Conservation (phyloP, 2,329 filamentous ascomycete species). For the Xylaria digitata region DNA sequence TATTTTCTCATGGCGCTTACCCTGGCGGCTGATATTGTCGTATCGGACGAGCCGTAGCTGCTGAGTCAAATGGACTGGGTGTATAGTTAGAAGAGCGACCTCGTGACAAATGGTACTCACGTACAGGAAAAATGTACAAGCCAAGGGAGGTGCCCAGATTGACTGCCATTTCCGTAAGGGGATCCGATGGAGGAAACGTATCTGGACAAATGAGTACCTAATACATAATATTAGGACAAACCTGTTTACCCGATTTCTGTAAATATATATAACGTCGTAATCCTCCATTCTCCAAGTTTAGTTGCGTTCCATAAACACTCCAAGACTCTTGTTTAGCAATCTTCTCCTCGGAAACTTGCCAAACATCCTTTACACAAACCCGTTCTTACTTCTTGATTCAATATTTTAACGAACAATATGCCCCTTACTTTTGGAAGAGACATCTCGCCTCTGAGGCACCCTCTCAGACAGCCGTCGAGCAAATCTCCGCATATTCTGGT, state of each 20-base stretch:
- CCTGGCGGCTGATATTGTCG: constrained; percentile 11
- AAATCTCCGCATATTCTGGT: constrained; percentile 49
- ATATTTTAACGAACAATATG: constrained; percentile 39
- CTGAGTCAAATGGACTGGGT: constrained; percentile 28
- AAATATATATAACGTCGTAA: background rate
- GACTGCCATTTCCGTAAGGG: constrained; percentile 7
- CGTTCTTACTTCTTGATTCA: background rate
- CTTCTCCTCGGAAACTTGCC: constrained; percentile 1
- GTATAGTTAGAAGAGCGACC: constrained; percentile 11
- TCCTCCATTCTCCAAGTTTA: background rate
- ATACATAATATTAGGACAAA: background rate
- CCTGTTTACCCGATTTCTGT: background rate
- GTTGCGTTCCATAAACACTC: constrained; percentile 7
- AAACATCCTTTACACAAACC: background rate
- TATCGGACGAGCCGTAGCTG: constrained; percentile 24
- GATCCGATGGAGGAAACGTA: constrained; percentile 6
- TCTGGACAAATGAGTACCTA: constrained; percentile 16
- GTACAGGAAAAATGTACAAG: constrained; percentile 9
- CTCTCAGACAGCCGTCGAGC: constrained; percentile 44
- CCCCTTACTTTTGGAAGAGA: constrained; percentile 50
- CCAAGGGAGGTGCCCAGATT: background rate
- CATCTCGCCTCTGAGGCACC: constrained; percentile 47
- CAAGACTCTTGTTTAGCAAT: constrained; percentile 12
- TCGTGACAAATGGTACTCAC: constrained; percentile 25
- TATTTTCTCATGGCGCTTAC: constrained; percentile 30